Base-by-base conservation (phyloP, 441 rosid species). In the Gossypium laxum region DNA sequence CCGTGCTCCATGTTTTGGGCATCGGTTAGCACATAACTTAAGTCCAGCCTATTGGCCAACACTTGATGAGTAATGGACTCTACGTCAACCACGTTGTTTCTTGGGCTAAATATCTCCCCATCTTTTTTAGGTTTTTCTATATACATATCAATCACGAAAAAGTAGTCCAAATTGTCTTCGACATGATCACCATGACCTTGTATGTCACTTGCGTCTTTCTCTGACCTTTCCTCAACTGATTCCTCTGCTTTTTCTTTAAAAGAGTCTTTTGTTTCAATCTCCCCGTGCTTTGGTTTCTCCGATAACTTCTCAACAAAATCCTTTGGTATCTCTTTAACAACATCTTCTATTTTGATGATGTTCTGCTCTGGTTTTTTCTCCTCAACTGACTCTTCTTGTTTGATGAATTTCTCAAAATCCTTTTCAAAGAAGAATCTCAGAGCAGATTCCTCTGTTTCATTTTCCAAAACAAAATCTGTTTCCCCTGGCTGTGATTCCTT, bases 1-100 rank as follows among this genome's bases (percentile, higher is more conserved):
- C 52, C 51, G 7, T 69, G 71, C 34, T 69, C 72, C 19, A 48
- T 24, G 56, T 57, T 43, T 24, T 32, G 72, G 18, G 26, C 75
- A n/a, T 60, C 47, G 0, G 26, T 3, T 7, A 10, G 50, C 52
- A 22, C 69, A 19, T 30, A 41, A 65, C 38, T 6, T 56, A 69
- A 52, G 52, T 60, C 61, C 63, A 85, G 30, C 61, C 77, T 78
- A 54, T 75, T 63, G 56, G 64, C 17, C 52, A 43, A 41, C 5
- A 43, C 30, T 64, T 21, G 19, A 2, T 21, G 5, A 64, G 34
- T 12, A 5, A 59, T 43, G 51, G 58, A 59, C 52, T 30, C 62
- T 55, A 22, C 30, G 26, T 68, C 41, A 66, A 55, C 72, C 45
- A 21, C 17, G 67, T 43, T 48, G 67, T 43, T 48, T 15, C 26